phyloP scores from a whole-genome alignment of 140 eudicot genomes.

The Ambrosia hybrid region DNA sequence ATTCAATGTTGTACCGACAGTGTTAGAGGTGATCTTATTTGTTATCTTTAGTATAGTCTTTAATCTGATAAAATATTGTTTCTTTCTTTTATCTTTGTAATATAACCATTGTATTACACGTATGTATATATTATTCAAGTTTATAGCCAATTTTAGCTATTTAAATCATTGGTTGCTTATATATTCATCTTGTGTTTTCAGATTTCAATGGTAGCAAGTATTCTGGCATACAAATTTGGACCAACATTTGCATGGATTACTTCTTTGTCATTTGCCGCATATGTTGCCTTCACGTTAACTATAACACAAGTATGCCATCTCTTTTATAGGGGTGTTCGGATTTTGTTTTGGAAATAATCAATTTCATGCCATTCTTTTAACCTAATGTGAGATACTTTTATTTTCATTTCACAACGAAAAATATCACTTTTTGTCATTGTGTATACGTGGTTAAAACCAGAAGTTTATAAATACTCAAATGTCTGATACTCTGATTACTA shows the following conservation, averaged over 20 bases:
- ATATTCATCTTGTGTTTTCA: slow-evolving; percentile 38
- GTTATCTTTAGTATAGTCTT: neutral
- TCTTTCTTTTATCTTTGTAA: neutral
- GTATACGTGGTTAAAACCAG: neutral
- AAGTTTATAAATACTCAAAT: neutral
- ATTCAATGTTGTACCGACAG: slow-evolving; percentile 90
- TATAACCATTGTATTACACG: neutral
- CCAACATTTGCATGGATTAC: slow-evolving; percentile 92
- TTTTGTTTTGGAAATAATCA: no score
- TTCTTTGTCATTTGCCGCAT: slow-evolving; percentile 80
- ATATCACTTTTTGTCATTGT: neutral
- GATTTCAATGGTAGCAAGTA: slow-evolving; percentile 95
- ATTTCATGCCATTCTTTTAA: no score
- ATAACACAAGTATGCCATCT: slow-evolving; percentile 71
- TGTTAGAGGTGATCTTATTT: slow-evolving; percentile 68
- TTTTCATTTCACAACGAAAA: no score
- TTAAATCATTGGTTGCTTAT: slow-evolving; percentile 4
- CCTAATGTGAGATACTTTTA: no score
- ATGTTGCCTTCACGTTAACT: slow-evolving; percentile 77
- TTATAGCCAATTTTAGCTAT: neutral
- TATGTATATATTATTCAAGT: neutral
- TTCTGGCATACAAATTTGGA: slow-evolving; percentile 95
- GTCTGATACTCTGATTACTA: neutral
- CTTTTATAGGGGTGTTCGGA: neutral
- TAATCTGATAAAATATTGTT: neutral